Percentiles rank a stretch among this genome's conserved stretches.
Evolutionary conservation across 768 basidiomycete genomes (phyloP).

Genomic region (Lactarius quietus): DNA sequence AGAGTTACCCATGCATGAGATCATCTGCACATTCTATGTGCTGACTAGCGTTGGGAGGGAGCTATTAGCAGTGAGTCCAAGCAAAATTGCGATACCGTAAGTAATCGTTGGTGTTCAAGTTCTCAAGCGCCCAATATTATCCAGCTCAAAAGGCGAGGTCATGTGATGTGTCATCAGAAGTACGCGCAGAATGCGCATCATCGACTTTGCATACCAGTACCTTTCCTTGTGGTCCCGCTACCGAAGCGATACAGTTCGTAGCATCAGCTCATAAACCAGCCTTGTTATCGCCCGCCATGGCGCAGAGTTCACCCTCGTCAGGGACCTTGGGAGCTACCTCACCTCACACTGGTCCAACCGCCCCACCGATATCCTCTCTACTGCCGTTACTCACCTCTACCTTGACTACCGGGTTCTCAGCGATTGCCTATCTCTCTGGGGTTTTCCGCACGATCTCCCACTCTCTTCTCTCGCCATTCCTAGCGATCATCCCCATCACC

Average conservation of each 20-base stretch:
- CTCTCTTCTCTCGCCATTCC: slow-evolving; percentile 5
- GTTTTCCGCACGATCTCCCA: background rate
- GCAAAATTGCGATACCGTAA: too few species aligned
- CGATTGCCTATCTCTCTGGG: background rate
- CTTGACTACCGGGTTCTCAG: background rate
- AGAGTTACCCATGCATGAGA: too few species aligned
- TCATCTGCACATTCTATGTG: too few species aligned
- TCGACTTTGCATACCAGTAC: too few species aligned
- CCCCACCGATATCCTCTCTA: slow-evolving; percentile 15
- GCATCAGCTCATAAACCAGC: background rate
- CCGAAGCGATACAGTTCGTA: background rate
- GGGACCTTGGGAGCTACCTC: background rate
- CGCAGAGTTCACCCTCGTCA: background rate
- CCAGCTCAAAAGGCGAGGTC: too few species aligned
- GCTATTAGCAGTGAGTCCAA: too few species aligned
- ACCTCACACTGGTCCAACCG: background rate
- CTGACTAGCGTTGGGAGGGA: too few species aligned
- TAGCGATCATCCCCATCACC: slow-evolving; percentile 4
- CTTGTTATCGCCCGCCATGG: slow-evolving; percentile 8
- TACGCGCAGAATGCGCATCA: too few species aligned
- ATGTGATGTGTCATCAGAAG: too few species aligned
- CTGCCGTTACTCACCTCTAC: slow-evolving; percentile 1
- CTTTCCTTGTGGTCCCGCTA: background rate
- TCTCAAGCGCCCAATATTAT: too few species aligned
- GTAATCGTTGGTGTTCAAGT: too few species aligned